Conservation (phyloP, 2,329 filamentous ascomycete species). For the Ophiostoma sp. region DNA sequence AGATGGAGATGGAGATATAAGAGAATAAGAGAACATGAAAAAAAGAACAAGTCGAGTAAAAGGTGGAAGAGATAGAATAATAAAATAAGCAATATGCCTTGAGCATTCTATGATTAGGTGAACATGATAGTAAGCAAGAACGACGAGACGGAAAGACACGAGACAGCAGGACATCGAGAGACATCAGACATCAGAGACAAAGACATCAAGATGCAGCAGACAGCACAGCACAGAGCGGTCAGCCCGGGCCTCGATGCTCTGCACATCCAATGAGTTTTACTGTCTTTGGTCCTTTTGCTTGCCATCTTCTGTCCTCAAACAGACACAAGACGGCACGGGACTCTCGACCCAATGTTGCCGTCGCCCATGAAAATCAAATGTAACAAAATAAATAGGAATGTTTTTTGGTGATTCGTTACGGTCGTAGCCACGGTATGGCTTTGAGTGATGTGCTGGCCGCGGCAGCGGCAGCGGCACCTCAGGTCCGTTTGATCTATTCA, state of each 20-base stretch:
- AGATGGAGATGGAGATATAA: not conserved
- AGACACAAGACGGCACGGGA: not conserved
- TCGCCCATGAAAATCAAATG: not conserved
- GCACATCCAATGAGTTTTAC: not conserved
- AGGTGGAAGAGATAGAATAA: not conserved
- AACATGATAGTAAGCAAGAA: constrained; percentile 5
- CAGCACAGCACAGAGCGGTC: not conserved
- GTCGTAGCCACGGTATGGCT: constrained; percentile 15
- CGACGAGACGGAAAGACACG: not conserved
- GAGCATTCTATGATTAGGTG: constrained; percentile 8
- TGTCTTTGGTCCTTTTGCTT: not conserved
- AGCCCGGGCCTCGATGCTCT: not conserved
- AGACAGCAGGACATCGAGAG: not conserved
- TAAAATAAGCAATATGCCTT: not conserved
- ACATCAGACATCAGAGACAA: not conserved
- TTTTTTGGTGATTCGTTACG: constrained; percentile 18
- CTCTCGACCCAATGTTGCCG: not conserved
- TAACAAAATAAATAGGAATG: not conserved
- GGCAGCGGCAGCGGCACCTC: not conserved
- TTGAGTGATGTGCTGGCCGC: not conserved
- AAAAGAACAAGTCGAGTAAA: not conserved
- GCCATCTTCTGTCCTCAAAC: not conserved
- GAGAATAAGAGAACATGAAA: not conserved
- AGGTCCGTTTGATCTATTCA: constrained; percentile 48
- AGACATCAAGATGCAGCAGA: not conserved